Evolutionary conservation across 768 basidiomycete genomes (phyloP).

Genomic region (Suillus clintonianus): DNA sequence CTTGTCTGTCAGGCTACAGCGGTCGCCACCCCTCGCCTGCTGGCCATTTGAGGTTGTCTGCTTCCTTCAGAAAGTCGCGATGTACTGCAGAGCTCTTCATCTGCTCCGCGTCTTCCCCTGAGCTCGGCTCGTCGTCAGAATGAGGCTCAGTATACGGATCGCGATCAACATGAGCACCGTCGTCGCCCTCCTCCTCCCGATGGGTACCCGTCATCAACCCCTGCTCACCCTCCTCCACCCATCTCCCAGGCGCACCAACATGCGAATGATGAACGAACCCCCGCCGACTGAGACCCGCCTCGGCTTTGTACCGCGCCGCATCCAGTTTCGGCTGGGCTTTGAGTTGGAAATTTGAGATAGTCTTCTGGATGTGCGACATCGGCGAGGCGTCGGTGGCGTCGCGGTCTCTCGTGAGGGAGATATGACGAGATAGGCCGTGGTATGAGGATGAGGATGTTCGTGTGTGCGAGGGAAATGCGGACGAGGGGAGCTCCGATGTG

Average conservation of each 20-base stretch:
- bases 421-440: constrained; percentile 38
- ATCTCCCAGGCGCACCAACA: constrained; percentile 19
- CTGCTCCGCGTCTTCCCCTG: constrained; percentile 16
- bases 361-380: constrained; percentile 45
- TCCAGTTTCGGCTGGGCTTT: constrained; percentile 56
- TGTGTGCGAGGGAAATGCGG: constrained; percentile 7
- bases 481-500: constrained; percentile 14
- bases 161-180: constrained; percentile 17
- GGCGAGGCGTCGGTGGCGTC: constrained; percentile 30
- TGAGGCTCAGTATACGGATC: constrained; percentile 21
- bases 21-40: constrained; percentile 57
- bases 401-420: constrained; percentile 35
- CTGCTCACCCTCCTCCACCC: constrained; percentile 37
- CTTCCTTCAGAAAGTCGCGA: constrained; percentile 20
- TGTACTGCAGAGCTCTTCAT: constrained; percentile 4
- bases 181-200: constrained; percentile 24
- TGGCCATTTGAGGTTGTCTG: constrained; percentile 63
- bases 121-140: constrained; percentile 27
- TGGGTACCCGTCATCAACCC: constrained; percentile 41
- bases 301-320: constrained; percentile 68
- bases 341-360: constrained; percentile 40
- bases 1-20: constrained; percentile 24
- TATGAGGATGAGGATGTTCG: constrained; percentile 25
- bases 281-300: constrained; percentile 62
- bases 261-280: constrained; percentile 52